phyloP scores from a whole-genome alignment of 768 basidiomycete genomes.

The Psilocybe subaeruginosa region DNA sequence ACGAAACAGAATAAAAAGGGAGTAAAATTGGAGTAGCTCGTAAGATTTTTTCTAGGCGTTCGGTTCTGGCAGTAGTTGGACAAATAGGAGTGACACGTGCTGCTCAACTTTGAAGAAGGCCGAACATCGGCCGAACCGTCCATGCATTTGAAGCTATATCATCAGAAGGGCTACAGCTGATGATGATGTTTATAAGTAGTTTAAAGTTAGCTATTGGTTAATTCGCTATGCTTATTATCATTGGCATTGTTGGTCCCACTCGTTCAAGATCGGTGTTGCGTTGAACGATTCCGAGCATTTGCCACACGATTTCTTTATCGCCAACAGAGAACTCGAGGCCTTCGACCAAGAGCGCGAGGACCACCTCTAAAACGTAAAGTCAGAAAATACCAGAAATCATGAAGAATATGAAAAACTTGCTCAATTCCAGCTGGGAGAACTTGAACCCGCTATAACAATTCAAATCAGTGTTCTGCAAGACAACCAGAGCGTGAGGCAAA shows the following conservation, averaged over 20 bases:
- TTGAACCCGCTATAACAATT: conserved; percentile 27
- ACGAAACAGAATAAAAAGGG: too few species aligned
- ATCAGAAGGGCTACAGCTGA: too few species aligned
- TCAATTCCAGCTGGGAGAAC: conserved; percentile 55
- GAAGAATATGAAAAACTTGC: conserved; percentile 28
- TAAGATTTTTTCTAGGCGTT: too few species aligned
- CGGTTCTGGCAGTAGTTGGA: too few species aligned
- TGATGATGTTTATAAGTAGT: too few species aligned
- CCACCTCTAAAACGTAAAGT: conserved; percentile 21
- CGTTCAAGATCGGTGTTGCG: conserved; percentile 15
- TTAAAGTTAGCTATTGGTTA: neutral
- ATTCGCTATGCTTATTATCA: neutral
- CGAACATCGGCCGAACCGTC: too few species aligned
- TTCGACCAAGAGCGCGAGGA: conserved; percentile 20
- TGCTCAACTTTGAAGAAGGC: too few species aligned
- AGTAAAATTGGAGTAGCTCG: too few species aligned
- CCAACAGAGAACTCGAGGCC: conserved; percentile 21
- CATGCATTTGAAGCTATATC: too few species aligned
- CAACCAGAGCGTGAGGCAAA: neutral
- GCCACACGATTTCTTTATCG: conserved; percentile 24
- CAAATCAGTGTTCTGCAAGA: neutral
- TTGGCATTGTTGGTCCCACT: neutral
- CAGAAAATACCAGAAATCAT: neutral
- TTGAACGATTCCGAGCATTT: conserved; percentile 22
- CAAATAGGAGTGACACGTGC: too few species aligned